A percentile compares a stretch with the other conserved stretches of the same genome.
Evolutionary conservation across 805 yeast species (phyloP).

Genomic region (Myxozyma neglecta): DNA sequence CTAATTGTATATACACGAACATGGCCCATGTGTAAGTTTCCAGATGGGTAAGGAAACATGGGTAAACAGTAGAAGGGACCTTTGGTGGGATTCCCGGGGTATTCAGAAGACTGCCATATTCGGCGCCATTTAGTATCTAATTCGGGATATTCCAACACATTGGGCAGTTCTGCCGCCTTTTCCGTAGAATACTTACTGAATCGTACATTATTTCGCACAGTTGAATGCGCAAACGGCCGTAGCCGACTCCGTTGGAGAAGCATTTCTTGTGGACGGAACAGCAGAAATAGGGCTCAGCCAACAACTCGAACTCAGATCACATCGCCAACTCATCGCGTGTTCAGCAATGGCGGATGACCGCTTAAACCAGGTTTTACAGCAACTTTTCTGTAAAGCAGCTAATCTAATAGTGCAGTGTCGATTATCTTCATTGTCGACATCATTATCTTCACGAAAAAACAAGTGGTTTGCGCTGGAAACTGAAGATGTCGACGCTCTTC

Average conservation of each 20-base stretch:
- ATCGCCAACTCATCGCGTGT: no score
- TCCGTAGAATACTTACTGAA: no score
- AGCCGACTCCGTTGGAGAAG: no score
- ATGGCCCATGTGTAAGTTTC: constrained; percentile 90
- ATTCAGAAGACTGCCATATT: constrained; percentile 13
- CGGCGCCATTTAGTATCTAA: constrained; percentile 23
- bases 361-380: no score
- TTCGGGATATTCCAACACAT: constrained; percentile 21
- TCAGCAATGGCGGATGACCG: no score
- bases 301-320: no score
- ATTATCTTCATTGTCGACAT: constrained; percentile 23
- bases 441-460: constrained; percentile 33
- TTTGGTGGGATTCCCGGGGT: constrained; percentile 16
- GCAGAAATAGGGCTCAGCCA: no score
- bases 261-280: no score
- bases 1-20: constrained; percentile 88
- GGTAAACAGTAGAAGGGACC: constrained; percentile 58
- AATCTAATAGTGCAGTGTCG: constrained; percentile 42
- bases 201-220: no score
- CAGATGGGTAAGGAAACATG: constrained; percentile 97
- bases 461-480: constrained; percentile 46
- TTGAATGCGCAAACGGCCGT: no score
- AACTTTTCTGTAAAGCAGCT: constrained; percentile 45
- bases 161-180: no score
- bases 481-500: constrained; percentile 43